Base-by-base conservation (phyloP, 768 basidiomycete genomes). In the Mycena floridula region DNA sequence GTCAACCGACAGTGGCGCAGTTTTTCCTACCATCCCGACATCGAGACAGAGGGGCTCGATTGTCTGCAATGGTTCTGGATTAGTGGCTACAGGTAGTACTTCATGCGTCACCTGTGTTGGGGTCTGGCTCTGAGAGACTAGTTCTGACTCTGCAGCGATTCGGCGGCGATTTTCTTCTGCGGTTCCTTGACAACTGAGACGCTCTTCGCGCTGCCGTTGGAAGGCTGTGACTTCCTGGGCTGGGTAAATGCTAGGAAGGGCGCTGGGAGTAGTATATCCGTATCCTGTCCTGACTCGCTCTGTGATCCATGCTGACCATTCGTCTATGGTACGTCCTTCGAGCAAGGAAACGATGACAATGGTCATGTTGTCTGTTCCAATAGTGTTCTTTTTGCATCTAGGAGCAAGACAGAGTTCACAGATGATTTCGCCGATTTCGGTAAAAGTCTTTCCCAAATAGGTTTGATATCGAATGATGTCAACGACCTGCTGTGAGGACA, bases 311-410 rank as follows among this genome's bases (percentile, higher is more conserved):
- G 74, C 61, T 55, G 89, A 88, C 96, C 96, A 98, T 58, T 93
- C 82, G 51, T 89, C 85, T 61, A 84, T 79, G 15, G 90, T 88
- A 47, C 82, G 80, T 30, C 89, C 94, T 50, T 87, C 77, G 25
- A 94, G 75, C 37, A 99, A 63, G 5, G 90, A 95, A 45, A 98
- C 76, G 43, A 99, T 79, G 53, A 97, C 74, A 40, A 96, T 70
- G 0, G 96, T 99, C 96, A 99, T 99, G 69, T 99, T 98, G 68
- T 99, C 96, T 61, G 94, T 96, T 16, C 96, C 96, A 51, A 13
- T 15, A 15, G 32, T 3, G 32, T 35, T 7, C 3, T 15, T 35
- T 3, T 7, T 81, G 80, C 40, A 85, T 59, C 95, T 91, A 1
- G 94, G 94, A 21, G 96, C 94, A 38, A 97, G 74, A 57, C 95